Evolutionary conservation across 2,329 filamentous ascomycete species (phyloP).

Genomic region (Rutstroemia sp.): DNA sequence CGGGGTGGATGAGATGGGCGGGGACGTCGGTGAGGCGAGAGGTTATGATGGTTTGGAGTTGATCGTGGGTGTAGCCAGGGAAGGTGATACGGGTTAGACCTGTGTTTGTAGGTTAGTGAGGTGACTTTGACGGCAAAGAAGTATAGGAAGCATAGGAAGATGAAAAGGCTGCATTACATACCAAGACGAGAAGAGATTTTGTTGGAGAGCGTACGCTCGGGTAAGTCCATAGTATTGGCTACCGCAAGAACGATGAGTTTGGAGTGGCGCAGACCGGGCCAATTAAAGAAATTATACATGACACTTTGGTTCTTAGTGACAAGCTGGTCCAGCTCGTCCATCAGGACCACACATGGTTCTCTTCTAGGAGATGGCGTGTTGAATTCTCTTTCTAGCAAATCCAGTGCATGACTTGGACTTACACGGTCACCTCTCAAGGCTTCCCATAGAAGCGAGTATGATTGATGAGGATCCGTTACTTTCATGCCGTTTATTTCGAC

Average conservation of each 20-base stretch:
- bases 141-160: too few relatives aligned
- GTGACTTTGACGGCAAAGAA: neutral
- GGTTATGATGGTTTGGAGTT: conserved; percentile 94
- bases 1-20: conserved; percentile 81
- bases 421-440: conserved; percentile 89
- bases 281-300: conserved; percentile 99
- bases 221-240: conserved; percentile 97
- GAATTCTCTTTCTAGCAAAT: conserved; percentile 88
- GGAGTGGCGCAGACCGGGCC: conserved; percentile 87
- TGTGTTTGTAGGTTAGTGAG: conserved; percentile 16
- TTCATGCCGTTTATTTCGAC: conserved; percentile 99
- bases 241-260: conserved; percentile 93
- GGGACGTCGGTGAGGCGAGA: conserved; percentile 86
- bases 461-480: conserved; percentile 94
- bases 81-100: conserved; percentile 92
- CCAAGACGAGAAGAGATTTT: conserved; percentile 90
- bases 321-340: conserved; percentile 97
- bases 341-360: conserved; percentile 91
- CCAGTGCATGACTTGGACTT: conserved; percentile 82
- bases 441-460: conserved; percentile 93
- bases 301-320: conserved; percentile 99
- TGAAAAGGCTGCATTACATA: neutral
- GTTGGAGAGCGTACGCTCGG: conserved; percentile 91
- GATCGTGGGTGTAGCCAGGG: conserved; percentile 92
- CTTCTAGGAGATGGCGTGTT: conserved; percentile 82